Evolutionary conservation across 2,329 filamentous ascomycete genomes (phyloP).

Genomic region (Ascochyta koolunga): DNA sequence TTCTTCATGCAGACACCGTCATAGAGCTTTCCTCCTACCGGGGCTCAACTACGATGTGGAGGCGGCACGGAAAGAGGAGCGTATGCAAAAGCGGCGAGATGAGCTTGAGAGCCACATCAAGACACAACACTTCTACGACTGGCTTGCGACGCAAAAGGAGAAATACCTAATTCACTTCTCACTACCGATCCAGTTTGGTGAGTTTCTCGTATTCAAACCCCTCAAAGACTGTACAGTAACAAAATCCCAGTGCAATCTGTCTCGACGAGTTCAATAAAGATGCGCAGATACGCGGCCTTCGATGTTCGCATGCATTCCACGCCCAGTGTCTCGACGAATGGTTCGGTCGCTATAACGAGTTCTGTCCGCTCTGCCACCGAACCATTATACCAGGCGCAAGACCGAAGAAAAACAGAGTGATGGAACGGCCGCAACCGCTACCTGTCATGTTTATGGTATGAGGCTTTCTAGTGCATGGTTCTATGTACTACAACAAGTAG

Average conservation of each 20-base stretch:
- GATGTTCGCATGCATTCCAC: conserved; percentile 47
- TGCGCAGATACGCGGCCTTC: conserved; percentile 43
- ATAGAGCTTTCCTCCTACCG: conserved; percentile 34
- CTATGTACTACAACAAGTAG: neutral
- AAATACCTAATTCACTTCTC: conserved; percentile 23
- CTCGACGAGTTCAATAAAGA: conserved; percentile 43
- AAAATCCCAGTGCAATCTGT: conserved; percentile 41
- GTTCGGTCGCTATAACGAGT: conserved; percentile 46
- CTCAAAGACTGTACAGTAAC: conserved; percentile 9
- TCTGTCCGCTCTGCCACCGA: conserved; percentile 47
- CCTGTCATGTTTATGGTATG: conserved; percentile 37
- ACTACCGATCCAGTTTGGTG: conserved; percentile 37
- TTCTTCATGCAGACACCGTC: conserved; percentile 14
- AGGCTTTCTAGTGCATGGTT: neutral
- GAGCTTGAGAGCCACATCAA: conserved; percentile 41
- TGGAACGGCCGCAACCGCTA: conserved; percentile 16
- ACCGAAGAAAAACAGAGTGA: conserved; percentile 9
- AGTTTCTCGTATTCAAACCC: neutral
- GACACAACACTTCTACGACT: conserved; percentile 42
- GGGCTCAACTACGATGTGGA: conserved; percentile 17
- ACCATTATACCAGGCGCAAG: conserved; percentile 41
- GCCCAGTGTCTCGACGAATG: conserved; percentile 47
- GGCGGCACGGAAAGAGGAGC: conserved; percentile 26
- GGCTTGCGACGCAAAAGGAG: conserved; percentile 35
- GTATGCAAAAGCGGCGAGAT: conserved; percentile 35